Conservation (phyloP, 306 rosid species). For the Ceratonia siliqua region DNA sequence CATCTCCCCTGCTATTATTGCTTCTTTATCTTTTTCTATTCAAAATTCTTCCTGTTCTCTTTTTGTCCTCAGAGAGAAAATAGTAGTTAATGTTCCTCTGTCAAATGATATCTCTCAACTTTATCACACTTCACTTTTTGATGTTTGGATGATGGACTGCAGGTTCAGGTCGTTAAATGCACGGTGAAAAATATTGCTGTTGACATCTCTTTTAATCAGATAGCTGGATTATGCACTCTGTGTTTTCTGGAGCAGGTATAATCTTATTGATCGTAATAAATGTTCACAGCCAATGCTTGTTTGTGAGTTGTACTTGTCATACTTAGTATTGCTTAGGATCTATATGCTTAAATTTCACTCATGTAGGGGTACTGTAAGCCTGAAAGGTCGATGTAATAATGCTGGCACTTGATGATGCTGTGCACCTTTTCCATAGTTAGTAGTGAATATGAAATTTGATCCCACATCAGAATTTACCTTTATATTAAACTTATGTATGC, state of each 20-base stretch:
- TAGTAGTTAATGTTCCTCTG: not conserved
- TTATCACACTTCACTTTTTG: not conserved
- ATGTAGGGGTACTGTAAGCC: not conserved
- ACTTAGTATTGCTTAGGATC: not conserved
- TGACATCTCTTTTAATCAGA: conserved; percentile 75
- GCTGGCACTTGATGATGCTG: conserved; percentile 7
- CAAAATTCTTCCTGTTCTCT: not conserved
- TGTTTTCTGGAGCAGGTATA: conserved; percentile 71
- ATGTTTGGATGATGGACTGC: conserved; percentile 40
- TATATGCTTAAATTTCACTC: conserved; percentile 13
- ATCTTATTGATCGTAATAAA: conserved; percentile 7
- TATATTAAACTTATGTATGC: conserved; percentile 1
- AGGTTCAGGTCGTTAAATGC: conserved; percentile 72
- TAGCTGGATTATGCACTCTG: conserved; percentile 61
- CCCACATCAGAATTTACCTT: conserved; percentile 18
- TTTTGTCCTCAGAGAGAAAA: conserved; percentile 6
- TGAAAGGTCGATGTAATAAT: conserved; percentile 20
- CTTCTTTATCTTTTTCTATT: conserved; percentile 23
- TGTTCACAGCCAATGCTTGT: conserved; percentile 10
- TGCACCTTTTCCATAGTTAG: conserved; percentile 11
- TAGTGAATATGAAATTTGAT: conserved; percentile 10
- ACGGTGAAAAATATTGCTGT: conserved; percentile 54
- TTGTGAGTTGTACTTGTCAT: conserved; percentile 3
- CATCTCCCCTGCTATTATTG: conserved; percentile 16
- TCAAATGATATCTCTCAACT: conserved; percentile 7